These are phyloP conservation scores for Yamadazyma takamatsuzukensis DNA, from an alignment of 805 yeast genomes.

Conservation along the genomic window DNA sequence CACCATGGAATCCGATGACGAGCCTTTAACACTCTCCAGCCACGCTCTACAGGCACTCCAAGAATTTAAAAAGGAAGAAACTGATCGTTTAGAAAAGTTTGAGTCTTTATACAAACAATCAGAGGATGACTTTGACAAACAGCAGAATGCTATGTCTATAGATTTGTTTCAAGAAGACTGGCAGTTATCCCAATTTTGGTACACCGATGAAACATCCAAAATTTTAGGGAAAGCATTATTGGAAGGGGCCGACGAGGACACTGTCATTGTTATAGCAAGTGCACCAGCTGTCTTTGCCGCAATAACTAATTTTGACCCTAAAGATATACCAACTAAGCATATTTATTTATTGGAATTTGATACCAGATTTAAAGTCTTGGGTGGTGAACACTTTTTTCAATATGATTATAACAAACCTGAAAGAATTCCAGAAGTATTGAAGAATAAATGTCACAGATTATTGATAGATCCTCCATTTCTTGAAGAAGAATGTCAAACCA, in stretches of 20 bases:
- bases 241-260: constrained; percentile 70
- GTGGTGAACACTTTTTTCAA: constrained; percentile 65
- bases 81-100: constrained; percentile 52
- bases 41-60: constrained; percentile 53
- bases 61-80: constrained; percentile 66
- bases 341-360: constrained; percentile 80
- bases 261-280: constrained; percentile 72
- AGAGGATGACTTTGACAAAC: constrained; percentile 48
- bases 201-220: constrained; percentile 69
- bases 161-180: constrained; percentile 85
- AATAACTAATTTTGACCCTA: constrained; percentile 45
- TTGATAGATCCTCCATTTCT: constrained; percentile 88
- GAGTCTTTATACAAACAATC: constrained; percentile 51
- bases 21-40: constrained; percentile 43
- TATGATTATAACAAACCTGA: constrained; percentile 77
- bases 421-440: constrained; percentile 51
- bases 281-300: constrained; percentile 95
- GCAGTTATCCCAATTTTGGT: constrained; percentile 95
- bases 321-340: constrained; percentile 58
- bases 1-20: constrained; percentile 40
- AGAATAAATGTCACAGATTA: constrained; percentile 64
- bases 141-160: constrained; percentile 45
- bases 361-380: constrained; percentile 67
- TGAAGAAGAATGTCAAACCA: constrained; percentile 76
- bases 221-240: constrained; percentile 65